Evolutionary conservation across 805 yeast genomes (phyloP), one percentile per base, ranked within the genome.

Genomic region (Isabelozyma heimii): DNA sequence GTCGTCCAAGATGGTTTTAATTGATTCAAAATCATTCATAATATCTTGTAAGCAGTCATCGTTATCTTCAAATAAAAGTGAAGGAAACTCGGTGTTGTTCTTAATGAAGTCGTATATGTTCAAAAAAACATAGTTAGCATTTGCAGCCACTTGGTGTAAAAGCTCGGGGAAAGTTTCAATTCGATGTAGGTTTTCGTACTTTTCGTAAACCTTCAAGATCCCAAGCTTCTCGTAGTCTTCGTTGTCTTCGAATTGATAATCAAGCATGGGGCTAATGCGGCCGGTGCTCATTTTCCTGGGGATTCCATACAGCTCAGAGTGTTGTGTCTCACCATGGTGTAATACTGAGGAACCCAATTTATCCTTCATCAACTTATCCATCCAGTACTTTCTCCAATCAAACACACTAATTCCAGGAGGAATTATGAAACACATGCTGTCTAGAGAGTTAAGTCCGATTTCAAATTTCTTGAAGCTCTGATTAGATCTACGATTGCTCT

Each of bases 311-410:
- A 12, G 1, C 4, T 27, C 17, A 4, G 26, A 14, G 12, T 28
- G 26, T 30, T 10, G 35, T 7, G 10, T 30, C 35, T 30, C 24
- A 3, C 6, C 4, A 20, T 20, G 24, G 24, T 20, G 24, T 20
- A 3, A 6, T 3, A 5, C 24, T 20, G 30, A 12, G 24, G 35
- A 24, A 1, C 13, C 20, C 8, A 38, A 20, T 10, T 30, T 12
- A 16, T 47, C 47, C 5, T 38, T 30, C 15, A 43, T n/a, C 26
- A 44, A 52, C 16, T 46, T 45, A 28, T 45, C 14, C 35, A 58
- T 55, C 61, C 63, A 61, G 51, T 52, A 61, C 43, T 52, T 46
- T 37, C 69, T 52, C 68, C 68, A 65, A 9, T 48, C 43, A 20
- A 15, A 35, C 5, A 41, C 49, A 1, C 48, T 9, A 8, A 58